Evolutionary conservation across 2,329 filamentous ascomycete genomes (phyloP).

Genomic region (Aureobasidium zeae): DNA sequence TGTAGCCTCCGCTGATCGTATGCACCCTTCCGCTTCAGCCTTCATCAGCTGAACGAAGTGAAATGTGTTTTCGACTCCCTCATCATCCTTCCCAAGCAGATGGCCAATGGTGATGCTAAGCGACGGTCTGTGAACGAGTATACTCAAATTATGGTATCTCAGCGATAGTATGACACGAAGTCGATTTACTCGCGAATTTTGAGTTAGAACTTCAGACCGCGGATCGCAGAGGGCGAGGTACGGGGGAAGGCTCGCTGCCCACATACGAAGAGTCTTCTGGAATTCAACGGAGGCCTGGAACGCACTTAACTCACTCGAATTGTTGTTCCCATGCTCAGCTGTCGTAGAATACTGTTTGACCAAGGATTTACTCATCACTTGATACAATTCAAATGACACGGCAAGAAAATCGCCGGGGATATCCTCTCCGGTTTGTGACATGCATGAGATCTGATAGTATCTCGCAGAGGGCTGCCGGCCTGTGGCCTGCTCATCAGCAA

Average conservation of each 20-base stretch:
- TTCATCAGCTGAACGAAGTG: slow-evolving; percentile 23
- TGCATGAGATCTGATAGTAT: not conserved
- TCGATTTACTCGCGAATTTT: slow-evolving; percentile 21
- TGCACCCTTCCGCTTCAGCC: slow-evolving; percentile 21
- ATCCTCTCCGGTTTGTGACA: not conserved
- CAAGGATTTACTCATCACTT: not conserved
- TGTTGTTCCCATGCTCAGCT: slow-evolving; percentile 27
- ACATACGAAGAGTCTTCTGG: slow-evolving; percentile 19
- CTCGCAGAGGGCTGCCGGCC: not conserved
- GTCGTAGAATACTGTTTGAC: slow-evolving; percentile 27
- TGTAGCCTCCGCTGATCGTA: slow-evolving; percentile 29
- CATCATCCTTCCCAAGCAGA: not conserved
- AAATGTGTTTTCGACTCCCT: slow-evolving; percentile 10
- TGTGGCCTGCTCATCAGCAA: slow-evolving; percentile 31
- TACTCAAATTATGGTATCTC: slow-evolving; percentile 35
- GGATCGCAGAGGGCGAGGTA: slow-evolving; percentile 7
- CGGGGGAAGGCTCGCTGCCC: not conserved
- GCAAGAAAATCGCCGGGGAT: not conserved
- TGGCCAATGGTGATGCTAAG: slow-evolving; percentile 32
- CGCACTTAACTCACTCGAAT: slow-evolving; percentile 33
- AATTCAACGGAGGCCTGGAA: slow-evolving; percentile 24
- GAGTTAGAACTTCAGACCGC: not conserved
- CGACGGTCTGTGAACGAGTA: slow-evolving; percentile 35
- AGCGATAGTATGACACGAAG: slow-evolving; percentile 37
- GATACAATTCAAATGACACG: slow-evolving; percentile 1